Percentiles rank a stretch among this genome's conserved stretches.
phyloP scores from a whole-genome alignment of 345 rosid genomes.

The Angophora floribunda region DNA sequence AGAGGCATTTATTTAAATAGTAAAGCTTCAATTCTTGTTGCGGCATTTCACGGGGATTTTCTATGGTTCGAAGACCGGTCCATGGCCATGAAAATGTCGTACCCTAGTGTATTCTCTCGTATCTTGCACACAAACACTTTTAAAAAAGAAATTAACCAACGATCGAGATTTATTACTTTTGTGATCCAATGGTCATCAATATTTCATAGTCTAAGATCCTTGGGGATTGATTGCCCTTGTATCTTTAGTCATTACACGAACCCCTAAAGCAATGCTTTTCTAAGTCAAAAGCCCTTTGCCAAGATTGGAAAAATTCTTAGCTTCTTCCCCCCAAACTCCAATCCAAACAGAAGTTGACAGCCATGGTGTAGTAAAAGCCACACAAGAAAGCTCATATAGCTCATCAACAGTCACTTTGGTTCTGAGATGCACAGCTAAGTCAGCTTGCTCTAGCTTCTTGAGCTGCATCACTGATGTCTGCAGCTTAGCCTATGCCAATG shows the following conservation, averaged over 20 bases:
- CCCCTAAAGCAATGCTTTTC: background rate
- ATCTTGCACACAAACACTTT: background rate
- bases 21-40: no score
- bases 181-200: background rate
- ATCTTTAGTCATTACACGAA: background rate
- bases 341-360: background rate
- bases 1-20: no score
- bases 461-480: background rate
- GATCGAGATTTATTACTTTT: background rate
- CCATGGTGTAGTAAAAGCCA: background rate
- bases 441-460: background rate
- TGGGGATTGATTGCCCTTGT: background rate
- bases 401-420: background rate
- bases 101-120: background rate
- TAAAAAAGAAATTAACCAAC: background rate
- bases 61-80: background rate
- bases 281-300: background rate
- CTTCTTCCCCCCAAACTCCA: background rate
- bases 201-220: background rate
- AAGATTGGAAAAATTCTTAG: background rate
- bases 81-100: accelerated
- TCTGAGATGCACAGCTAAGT: background rate
- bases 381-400: background rate
- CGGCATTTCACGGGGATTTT: background rate
- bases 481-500: background rate